Evolutionary conservation across 371 early-diverging fungal species (phyloP), one percentile per base, ranked within the genome.

Genomic region (Gilbertella persicaria): DNA sequence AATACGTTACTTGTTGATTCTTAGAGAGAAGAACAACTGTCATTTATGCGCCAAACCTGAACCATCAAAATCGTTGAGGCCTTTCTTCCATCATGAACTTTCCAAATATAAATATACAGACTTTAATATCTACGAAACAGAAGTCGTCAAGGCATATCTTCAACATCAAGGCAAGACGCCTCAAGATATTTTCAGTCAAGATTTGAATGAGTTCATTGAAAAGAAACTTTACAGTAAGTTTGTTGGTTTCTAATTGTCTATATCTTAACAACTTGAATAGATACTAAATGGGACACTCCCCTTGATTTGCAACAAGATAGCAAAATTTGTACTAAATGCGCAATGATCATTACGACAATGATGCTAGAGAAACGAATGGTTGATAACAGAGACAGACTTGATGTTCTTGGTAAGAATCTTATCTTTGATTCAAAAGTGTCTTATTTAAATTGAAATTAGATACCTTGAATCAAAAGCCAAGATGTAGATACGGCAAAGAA

Each of bases 1-100:
- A 36, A 75, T 83, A 43, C 68, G 70, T 5, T 85, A 85, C 38
- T 37, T 87, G 13, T 58, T 83, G 5, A 48, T 83, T 10, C 65
- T 82, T 2, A 78, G 74, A 20, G 50, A 80, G 41, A 66, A 40
- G 3, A 39, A 45, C 0, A 55, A 44, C n/a, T 85, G 85, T 33
- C 57, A 62, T 9, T 54, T 80, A 7, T 83, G 85, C 30, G 38
- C 56, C 12, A 41, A 3, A 2, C 23, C 28, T 21, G 2, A 17
- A n/a, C 16, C 14, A 17, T 8, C 23, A 28, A 9, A 14, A 25
- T 7, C 17, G 1, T 38, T 71, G 17, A 67, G 64, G 28, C 53
- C 64, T 20, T 29, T 73, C 2, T 21, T 35, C 0, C 48, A 73
- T 13, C 58, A 69, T n/a, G 33, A 56, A 1, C 36, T 67, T 3